Evolutionary conservation across 768 basidiomycete genomes (phyloP).

Genomic region (Lactarius pseudohatsudake): DNA sequence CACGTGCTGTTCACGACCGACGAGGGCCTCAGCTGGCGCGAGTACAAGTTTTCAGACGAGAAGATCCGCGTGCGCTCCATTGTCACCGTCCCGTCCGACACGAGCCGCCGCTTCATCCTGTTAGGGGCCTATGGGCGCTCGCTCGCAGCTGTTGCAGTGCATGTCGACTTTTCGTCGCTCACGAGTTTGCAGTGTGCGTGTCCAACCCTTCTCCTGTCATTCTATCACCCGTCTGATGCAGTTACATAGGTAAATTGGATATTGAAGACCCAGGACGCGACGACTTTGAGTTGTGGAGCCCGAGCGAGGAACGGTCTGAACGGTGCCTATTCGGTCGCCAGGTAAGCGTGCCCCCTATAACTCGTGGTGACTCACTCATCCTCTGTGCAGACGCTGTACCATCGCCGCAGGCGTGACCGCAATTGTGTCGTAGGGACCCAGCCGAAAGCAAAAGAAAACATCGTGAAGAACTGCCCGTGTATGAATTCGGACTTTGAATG

Average conservation of each 20-base stretch:
- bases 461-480: conserved; percentile 76
- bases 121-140: conserved; percentile 60
- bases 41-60: conserved; percentile 79
- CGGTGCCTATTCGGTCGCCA: conserved; percentile 90
- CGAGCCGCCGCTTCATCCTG: conserved; percentile 86
- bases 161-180: conserved; percentile 85
- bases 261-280: conserved; percentile 73
- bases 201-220: background rate
- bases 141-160: conserved; percentile 60
- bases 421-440: conserved; percentile 84
- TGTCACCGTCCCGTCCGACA: conserved; percentile 87
- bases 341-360: conserved; percentile 41
- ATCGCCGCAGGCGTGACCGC: conserved; percentile 75
- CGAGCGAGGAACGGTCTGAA: conserved; percentile 85
- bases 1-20: conserved; percentile 87
- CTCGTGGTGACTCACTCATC: conserved; percentile 1
- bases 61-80: conserved; percentile 73
- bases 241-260: conserved; percentile 59
- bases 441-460: conserved; percentile 48
- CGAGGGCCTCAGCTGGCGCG: conserved; percentile 84
- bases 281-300: conserved; percentile 98
- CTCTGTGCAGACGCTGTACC: conserved; percentile 72
- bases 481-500: conserved; percentile 86
- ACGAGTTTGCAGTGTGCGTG: conserved; percentile 73
- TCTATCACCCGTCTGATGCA: conserved; percentile 10